Percentiles rank a stretch among this genome's conserved stretches.
phyloP scores from a whole-genome alignment of 2,329 filamentous ascomycete genomes.

The Scytalidium lignicola region DNA sequence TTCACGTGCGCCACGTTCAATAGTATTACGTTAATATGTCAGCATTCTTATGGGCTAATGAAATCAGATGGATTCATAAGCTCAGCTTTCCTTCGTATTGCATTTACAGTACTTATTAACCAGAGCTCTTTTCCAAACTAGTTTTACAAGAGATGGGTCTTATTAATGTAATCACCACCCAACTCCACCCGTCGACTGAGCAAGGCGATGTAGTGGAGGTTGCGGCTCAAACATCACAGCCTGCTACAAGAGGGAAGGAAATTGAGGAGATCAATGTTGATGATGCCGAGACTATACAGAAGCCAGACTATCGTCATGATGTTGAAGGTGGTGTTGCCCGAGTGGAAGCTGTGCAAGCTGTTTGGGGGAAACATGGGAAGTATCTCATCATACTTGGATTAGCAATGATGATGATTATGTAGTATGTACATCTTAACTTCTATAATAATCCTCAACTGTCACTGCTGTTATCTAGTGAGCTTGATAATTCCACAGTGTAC shows the following conservation, averaged over 20 bases:
- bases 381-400: constrained; percentile 17
- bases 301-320: neutral
- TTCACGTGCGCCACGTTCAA: too few species aligned
- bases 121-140: too few species aligned
- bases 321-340: constrained; percentile 14
- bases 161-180: neutral
- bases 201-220: neutral
- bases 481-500: constrained; percentile 27
- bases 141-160: neutral
- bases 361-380: constrained; percentile 20
- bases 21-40: too few species aligned
- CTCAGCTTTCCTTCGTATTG: too few species aligned
- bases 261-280: neutral
- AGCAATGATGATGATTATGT: constrained; percentile 23
- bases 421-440: constrained; percentile 7
- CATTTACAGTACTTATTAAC: too few species aligned
- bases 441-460: neutral
- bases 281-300: constrained; percentile 1
- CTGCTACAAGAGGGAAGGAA: neutral
- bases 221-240: neutral
- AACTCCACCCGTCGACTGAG: neutral
- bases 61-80: too few species aligned
- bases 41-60: too few species aligned
- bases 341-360: constrained; percentile 20
- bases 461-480: constrained; percentile 13